Conservation (phyloP, 225 moss, liverwort and hornwort genomes). For the Climacium dendroides region DNA sequence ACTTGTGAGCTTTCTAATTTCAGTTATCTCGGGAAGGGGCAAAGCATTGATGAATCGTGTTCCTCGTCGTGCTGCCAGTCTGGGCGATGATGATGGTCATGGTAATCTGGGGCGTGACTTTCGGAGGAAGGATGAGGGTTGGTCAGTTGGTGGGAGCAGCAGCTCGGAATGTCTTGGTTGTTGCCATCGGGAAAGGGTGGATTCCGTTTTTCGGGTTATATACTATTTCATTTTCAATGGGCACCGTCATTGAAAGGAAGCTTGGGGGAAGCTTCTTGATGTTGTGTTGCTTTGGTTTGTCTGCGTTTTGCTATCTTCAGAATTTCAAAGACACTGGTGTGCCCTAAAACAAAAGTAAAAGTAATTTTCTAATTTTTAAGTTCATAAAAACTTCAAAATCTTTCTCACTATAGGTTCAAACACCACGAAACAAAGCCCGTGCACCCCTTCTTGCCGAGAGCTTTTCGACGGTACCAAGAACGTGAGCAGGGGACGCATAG, state of each 20-base stretch:
- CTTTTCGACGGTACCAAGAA: no score
- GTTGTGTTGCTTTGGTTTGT: not conserved
- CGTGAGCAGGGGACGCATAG: no score
- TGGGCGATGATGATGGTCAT: not conserved
- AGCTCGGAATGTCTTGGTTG: not conserved
- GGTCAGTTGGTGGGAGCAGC: not conserved
- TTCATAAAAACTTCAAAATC: no score
- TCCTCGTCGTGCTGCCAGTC: not conserved
- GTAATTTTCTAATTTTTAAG: no score
- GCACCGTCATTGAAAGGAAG: not conserved
- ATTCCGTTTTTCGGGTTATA: not conserved
- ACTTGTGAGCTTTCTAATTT: not conserved
- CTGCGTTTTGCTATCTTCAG: no score
- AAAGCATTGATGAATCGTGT: not conserved
- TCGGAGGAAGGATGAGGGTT: not conserved
- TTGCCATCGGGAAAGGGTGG: not conserved
- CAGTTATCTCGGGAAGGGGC: not conserved
- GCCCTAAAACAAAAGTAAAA: no score
- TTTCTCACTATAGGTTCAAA: no score
- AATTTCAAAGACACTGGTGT: no score
- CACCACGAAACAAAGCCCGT: no score
- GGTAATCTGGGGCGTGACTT: not conserved
- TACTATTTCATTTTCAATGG: not conserved
- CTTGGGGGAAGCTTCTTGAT: not conserved
- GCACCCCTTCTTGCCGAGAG: no score